Evolutionary conservation across 768 basidiomycete species (phyloP), one percentile per base, ranked within the genome.

Genomic region (Nevesoporus exiguus): DNA sequence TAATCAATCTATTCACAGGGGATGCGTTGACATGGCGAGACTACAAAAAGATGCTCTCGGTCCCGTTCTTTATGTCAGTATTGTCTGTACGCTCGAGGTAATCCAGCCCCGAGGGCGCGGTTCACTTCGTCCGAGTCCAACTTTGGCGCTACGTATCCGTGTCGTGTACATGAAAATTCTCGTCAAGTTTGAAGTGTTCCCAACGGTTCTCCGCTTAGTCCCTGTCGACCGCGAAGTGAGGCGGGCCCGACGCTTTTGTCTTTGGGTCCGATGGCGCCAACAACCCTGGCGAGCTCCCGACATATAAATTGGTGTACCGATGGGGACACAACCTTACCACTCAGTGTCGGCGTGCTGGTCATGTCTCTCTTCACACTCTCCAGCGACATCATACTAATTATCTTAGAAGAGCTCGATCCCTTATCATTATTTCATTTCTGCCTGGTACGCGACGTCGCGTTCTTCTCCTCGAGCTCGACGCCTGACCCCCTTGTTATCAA

Each of bases 191-290:
- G 56, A 59, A 51, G 56, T 44, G 52, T 68, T 67, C 61, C 52
- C 51, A 58, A 60, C 61, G 15, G 57, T 61, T 62, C 56, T 49
- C 61, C 68, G 61, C 66, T 70, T 72, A 61, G 29, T 58, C 52
- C 62, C 57, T 70, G 60, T 65, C 61, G 64, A 62, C 69, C 55
- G 62, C 60, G 62, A 69, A 56, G 57, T 57, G 56, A 59, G 60
- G 65, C 59, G 66, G 56, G 59, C 64, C 66, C 61, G 65, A 68
- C 60, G 66, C 63, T 72, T 70, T 70, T 72, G 67, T 72, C 61
- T 72, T 71, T 54, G 42, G 49, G 52, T 61, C 44, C 58, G 36
- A 64, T 56, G 61, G 58, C 53, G 58, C 58, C 64, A 61, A 40
- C 58, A 51, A 10, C 62, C 56, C 57, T 60, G 60, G 55, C 56